phyloP scores from a whole-genome alignment of 1,139 yeast genomes.

The Hansenula lynferdii region DNA sequence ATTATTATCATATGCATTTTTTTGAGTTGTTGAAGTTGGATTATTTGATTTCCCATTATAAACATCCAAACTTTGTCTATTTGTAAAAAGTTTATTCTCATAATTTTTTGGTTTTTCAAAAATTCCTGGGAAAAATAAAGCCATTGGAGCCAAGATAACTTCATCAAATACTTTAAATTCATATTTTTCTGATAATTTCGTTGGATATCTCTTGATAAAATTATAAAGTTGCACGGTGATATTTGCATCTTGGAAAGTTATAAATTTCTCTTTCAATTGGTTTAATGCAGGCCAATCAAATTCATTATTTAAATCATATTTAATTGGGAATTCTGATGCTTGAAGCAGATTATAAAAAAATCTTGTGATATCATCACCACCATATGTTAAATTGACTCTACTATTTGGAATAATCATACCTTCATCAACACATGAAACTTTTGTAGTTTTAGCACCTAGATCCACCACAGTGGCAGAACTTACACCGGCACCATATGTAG shows the following conservation, averaged over 20 bases:
- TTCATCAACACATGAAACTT: constrained; percentile 88
- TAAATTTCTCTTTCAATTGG: constrained; percentile 61
- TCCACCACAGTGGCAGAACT: constrained; percentile 90
- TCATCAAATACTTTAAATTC: constrained; percentile 93
- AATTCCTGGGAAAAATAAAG: constrained; percentile 76
- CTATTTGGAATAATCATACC: constrained; percentile 84
- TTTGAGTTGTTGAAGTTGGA: constrained; percentile 55
- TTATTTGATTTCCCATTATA: constrained; percentile 62
- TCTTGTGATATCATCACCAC: constrained; percentile 85
- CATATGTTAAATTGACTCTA: constrained; percentile 66
- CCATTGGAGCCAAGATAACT: constrained; percentile 88
- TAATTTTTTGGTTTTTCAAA: constrained; percentile 30
- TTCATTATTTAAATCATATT: constrained; percentile 55
- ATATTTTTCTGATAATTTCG: constrained; percentile 59
- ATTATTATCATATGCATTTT: constrained; percentile 25
- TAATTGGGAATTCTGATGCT: constrained; percentile 67
- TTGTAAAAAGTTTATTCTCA: constrained; percentile 13
- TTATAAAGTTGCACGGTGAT: constrained; percentile 82
- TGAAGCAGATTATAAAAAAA: constrained; percentile 62
- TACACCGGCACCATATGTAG: constrained; percentile 95
- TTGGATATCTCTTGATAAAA: constrained; percentile 64
- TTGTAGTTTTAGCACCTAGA: constrained; percentile 84
- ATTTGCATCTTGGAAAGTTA: constrained; percentile 88
- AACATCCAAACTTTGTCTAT: constrained; percentile 47
- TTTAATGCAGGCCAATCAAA: constrained; percentile 77